These are phyloP conservation scores for Dryas integrifolia DNA, from an alignment of 331 rosid species.

Conservation along the genomic window DNA sequence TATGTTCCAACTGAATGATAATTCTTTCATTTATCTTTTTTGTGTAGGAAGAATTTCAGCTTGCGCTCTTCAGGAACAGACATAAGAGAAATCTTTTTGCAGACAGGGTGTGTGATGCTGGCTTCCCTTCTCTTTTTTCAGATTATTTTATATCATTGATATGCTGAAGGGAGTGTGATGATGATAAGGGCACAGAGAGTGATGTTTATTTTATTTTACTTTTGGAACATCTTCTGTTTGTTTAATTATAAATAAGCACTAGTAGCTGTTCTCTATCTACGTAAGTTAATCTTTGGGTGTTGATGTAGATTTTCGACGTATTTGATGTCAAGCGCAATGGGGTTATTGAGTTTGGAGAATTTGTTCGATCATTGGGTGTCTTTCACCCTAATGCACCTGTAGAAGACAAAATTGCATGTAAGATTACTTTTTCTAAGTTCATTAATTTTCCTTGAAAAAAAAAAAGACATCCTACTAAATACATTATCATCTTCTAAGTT, in stretches of 20 bases:
- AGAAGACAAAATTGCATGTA: constrained; percentile 73
- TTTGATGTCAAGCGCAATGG: constrained; percentile 86
- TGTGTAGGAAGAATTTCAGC: constrained; percentile 88
- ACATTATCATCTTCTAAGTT: constrained; percentile 22
- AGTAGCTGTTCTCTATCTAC: neutral
- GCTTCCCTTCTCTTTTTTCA: constrained; percentile 9
- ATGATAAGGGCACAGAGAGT: neutral
- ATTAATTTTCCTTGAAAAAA: neutral
- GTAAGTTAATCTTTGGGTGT: constrained; percentile 9
- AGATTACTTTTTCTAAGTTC: constrained; percentile 13
- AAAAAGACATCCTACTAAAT: neutral
- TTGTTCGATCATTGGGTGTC: constrained; percentile 77
- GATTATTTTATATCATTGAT: constrained; percentile 8
- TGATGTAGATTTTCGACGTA: constrained; percentile 68
- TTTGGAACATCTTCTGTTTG: neutral
- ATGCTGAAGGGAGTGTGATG: neutral
- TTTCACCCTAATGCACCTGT: constrained; percentile 78
- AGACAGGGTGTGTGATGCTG: constrained; percentile 66
- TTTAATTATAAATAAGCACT: neutral
- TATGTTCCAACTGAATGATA: constrained; percentile 9
- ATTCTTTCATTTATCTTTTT: constrained; percentile 3
- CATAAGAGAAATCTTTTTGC: constrained; percentile 69
- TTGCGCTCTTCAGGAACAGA: constrained; percentile 75
- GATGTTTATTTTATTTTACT: neutral
- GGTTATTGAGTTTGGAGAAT: constrained; percentile 89